Base-by-base conservation (phyloP, 2,329 filamentous ascomycete genomes). In the Teratosphaeria nubilosa region DNA sequence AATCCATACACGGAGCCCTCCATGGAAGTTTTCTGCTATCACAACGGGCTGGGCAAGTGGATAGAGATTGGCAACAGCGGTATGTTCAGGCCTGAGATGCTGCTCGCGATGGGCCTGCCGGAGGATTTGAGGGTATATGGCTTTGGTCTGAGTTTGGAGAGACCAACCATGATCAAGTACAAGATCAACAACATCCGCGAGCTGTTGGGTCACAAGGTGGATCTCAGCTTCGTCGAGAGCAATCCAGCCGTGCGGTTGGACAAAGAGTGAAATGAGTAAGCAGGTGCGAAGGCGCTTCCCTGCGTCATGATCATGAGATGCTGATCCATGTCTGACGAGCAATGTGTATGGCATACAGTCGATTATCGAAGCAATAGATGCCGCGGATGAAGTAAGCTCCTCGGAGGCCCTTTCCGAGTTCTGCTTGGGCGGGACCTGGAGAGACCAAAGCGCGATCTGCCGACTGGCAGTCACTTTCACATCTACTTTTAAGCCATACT, bases 71-170 rank as follows among this genome's bases (percentile, higher is more conserved):
- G 94, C 60, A 97, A 99, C 78, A 92, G 87, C 67, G 94, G 94
- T 63, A 97, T 99, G 91, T 99, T 99, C 85, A 82, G 94, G 65
- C 91, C 94, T 1, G 94, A 99, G 76, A 96, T 97, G 92, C 75
- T 96, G 69, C 88, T 96, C 76, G 80, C 91, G 5, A 96, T 96
- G 91, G 92, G 92, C 34, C 75, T 97, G 69, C 91, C 91, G 25
- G 90, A 86, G 76, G 88, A 96, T 69, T 85, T 97, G 84, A 81
- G 88, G 62, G 91, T 96, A 10, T 97, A 96, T 72, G 94, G 94
- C 34, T 97, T 91, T 82, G 94, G 94, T 41, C 77, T 99, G 70
- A 90, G 85, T 73, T 76, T 99, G 71, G 94, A 99, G 80, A 79
- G 94, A 68, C 94, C 94, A 59, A 97, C 94, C 11, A 99, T 97